These are phyloP conservation scores for Blastobotrys buckinghamii DNA, from an alignment of 1,139 yeast genomes.

Conservation along the genomic window DNA sequence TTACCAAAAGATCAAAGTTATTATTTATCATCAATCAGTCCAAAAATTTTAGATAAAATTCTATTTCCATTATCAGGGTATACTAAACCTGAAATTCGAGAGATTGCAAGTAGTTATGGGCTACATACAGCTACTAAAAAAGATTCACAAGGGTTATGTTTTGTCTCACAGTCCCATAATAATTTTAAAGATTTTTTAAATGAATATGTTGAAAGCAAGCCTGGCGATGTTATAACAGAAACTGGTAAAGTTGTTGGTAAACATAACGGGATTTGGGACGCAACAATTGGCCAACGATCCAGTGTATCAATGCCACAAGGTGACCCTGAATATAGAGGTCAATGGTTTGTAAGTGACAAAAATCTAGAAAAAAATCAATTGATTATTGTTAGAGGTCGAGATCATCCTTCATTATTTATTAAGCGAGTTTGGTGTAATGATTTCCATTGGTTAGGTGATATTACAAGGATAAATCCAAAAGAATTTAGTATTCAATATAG, in stretches of 20 bases:
- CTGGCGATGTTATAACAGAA: constrained; percentile 71
- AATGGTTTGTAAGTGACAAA: constrained; percentile 84
- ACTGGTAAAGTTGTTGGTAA: constrained; percentile 68
- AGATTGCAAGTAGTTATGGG: constrained; percentile 47
- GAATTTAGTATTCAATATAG: constrained; percentile 53
- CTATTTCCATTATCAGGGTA: constrained; percentile 77
- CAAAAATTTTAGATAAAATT: constrained; percentile 42
- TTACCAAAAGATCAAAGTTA: constrained; percentile 82
- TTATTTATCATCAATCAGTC: constrained; percentile 66
- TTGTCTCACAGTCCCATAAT: constrained; percentile 64
- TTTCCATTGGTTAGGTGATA: constrained; percentile 47
- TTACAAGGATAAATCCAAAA: constrained; percentile 17
- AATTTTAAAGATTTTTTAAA: constrained; percentile 69
- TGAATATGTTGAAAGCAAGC: constrained; percentile 65
- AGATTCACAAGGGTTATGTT: constrained; percentile 93
- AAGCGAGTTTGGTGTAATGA: constrained; percentile 38
- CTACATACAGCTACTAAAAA: constrained; percentile 71
- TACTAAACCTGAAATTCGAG: constrained; percentile 67
- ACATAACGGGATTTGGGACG: constrained; percentile 88
- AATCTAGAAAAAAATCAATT: constrained; percentile 57
- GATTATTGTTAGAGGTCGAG: constrained; percentile 70
- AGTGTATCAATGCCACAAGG: constrained; percentile 86
- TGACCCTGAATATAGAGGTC: constrained; percentile 63
- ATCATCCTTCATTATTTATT: constrained; percentile 53
- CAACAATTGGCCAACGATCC: constrained; percentile 84